Percentiles rank a stretch among this genome's conserved stretches.
phyloP scores from a whole-genome alignment of 1,284 basidiomycete genomes.

The Fomitopsis betulina region DNA sequence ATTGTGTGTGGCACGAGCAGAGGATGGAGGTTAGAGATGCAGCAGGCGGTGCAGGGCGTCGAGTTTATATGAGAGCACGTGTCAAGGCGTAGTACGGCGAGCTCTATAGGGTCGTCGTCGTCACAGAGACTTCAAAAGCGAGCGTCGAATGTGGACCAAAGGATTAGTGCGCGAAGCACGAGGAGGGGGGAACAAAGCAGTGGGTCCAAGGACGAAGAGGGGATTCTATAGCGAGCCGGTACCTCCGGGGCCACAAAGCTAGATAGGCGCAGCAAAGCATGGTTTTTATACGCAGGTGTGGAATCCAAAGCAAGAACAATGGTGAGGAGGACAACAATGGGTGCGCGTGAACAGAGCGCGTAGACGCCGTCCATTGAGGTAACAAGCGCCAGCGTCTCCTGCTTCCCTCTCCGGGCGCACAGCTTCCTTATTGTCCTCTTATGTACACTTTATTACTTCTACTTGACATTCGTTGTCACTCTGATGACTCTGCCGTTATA shows the following conservation, averaged over 20 bases:
- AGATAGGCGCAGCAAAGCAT: conserved; percentile 5
- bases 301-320: conserved; percentile 7
- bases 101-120: neutral
- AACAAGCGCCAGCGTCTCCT: neutral
- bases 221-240: conserved; percentile 19
- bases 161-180: neutral
- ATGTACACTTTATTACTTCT: too few species aligned
- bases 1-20: conserved; percentile 5
- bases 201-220: neutral
- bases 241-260: conserved; percentile 22
- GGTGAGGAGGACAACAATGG: conserved; percentile 17
- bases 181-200: conserved; percentile 1
- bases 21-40: conserved; percentile 6
- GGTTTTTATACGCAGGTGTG: conserved; percentile 10
- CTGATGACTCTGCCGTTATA: too few species aligned
- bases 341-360: conserved; percentile 1
- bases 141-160: neutral
- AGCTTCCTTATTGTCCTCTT: neutral
- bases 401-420: neutral
- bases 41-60: neutral
- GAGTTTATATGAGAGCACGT: neutral
- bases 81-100: neutral
- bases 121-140: neutral
- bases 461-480: too few species aligned
- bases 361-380: conserved; percentile 2